Evolutionary conservation across 2,329 filamentous ascomycete genomes (phyloP).

Genomic region (Macrophomina phaseolina): DNA sequence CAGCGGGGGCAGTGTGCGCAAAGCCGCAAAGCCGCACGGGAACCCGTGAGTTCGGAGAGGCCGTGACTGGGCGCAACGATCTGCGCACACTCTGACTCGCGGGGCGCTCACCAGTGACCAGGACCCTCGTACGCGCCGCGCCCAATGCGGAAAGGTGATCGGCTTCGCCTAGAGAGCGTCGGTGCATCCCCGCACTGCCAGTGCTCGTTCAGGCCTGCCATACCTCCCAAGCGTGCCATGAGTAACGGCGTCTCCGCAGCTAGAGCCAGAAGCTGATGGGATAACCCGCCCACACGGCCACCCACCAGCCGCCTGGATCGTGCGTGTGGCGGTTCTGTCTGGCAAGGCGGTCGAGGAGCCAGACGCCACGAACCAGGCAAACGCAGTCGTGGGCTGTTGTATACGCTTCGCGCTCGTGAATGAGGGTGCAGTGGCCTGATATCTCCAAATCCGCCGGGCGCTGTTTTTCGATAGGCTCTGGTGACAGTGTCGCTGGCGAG

Average conservation of each 20-base stretch:
- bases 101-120: slow-evolving; percentile 11
- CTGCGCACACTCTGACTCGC: slow-evolving; percentile 17
- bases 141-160: slow-evolving; percentile 23
- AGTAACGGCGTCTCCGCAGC: slow-evolving; percentile 24
- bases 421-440: slow-evolving; percentile 11
- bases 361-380: slow-evolving; percentile 9
- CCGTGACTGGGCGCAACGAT: slow-evolving; percentile 10
- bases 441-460: background rate
- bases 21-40: slow-evolving; percentile 17
- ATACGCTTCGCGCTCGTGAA: slow-evolving; percentile 3
- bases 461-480: slow-evolving; percentile 1
- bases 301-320: slow-evolving; percentile 13
- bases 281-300: slow-evolving; percentile 14
- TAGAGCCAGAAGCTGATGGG: slow-evolving; percentile 8
- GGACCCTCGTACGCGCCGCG: slow-evolving; percentile 12
- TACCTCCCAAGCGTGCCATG: slow-evolving; percentile 18
- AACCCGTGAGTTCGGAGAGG: slow-evolving; percentile 15
- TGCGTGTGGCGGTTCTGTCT: slow-evolving; percentile 9
- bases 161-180: slow-evolving; percentile 17
- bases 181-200: slow-evolving; percentile 20
- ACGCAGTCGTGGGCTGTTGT: slow-evolving; percentile 2
- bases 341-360: background rate
- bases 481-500: background rate
- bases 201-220: slow-evolving; percentile 13
- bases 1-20: background rate